Evolutionary conservation across 768 basidiomycete species (phyloP).

Genomic region (Podaxis sp.): DNA sequence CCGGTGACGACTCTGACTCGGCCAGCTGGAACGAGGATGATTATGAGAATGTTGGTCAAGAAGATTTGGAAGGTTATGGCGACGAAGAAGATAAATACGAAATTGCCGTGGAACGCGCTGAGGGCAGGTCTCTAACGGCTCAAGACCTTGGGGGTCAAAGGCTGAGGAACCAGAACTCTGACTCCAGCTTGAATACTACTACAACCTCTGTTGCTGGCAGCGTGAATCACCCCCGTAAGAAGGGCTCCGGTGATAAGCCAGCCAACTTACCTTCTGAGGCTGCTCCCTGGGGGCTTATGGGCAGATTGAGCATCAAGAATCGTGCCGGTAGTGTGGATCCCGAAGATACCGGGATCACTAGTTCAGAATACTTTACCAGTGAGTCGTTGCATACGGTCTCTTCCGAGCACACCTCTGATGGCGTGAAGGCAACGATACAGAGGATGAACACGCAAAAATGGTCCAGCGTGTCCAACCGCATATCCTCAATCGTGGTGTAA

Average conservation of each 20-base stretch:
- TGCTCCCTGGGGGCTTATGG: slow-evolving; percentile 75
- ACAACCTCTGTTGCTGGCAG: slow-evolving; percentile 25
- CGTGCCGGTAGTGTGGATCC: slow-evolving; percentile 31
- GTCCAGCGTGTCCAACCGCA: slow-evolving; percentile 55
- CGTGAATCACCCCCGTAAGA: slow-evolving; percentile 34
- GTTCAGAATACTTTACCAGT: slow-evolving; percentile 63
- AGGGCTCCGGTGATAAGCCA: slow-evolving; percentile 43
- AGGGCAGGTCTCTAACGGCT: slow-evolving; percentile 29
- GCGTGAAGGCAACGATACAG: background rate
- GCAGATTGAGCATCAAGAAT: slow-evolving; percentile 55
- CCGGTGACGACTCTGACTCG: slow-evolving; percentile 48
- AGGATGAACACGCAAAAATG: slow-evolving; percentile 30
- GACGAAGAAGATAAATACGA: slow-evolving; percentile 37
- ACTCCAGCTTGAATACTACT: slow-evolving; percentile 40
- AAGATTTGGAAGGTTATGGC: slow-evolving; percentile 29
- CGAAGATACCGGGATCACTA: slow-evolving; percentile 64
- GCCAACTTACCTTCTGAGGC: slow-evolving; percentile 61
- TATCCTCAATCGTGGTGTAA: slow-evolving; percentile 63
- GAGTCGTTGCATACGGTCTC: slow-evolving; percentile 40
- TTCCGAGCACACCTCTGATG: background rate
- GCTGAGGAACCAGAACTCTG: slow-evolving; percentile 34
- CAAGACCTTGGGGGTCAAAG: slow-evolving; percentile 18
- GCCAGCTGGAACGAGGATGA: slow-evolving; percentile 40
- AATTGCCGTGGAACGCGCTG: slow-evolving; percentile 41
- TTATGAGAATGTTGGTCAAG: slow-evolving; percentile 33